Evolutionary conservation across 225 moss, liverwort and hornwort species (phyloP).

Genomic region (Rhytidiadelphus loreus): DNA sequence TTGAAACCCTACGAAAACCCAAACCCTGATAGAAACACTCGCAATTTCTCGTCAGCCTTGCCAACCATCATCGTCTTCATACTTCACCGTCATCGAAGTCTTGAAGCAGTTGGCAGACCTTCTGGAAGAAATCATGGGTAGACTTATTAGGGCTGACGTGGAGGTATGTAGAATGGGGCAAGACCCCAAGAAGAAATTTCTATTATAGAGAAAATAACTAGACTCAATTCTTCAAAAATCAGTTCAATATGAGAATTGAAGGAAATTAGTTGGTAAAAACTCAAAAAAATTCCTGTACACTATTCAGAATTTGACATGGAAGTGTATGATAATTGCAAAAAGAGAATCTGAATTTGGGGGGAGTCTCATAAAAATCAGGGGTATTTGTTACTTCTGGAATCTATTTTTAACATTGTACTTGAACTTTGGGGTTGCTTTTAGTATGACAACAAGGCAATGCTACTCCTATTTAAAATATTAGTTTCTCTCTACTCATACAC

Average conservation of each 20-base stretch:
- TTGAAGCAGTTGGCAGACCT: neutral
- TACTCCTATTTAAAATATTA: neutral
- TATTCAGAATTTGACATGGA: neutral
- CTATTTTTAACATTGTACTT: neutral
- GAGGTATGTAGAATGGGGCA: neutral
- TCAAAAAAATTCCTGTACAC: too few species aligned
- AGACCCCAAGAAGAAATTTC: too few species aligned
- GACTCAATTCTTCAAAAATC: too few species aligned
- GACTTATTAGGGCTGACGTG: neutral
- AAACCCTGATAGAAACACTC: neutral
- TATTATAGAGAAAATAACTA: too few species aligned
- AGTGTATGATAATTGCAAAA: neutral
- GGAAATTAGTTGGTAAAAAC: too few species aligned
- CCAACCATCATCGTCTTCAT: neutral
- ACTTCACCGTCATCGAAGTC: neutral
- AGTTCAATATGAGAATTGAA: too few species aligned
- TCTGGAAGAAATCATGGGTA: neutral
- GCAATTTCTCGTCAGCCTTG: neutral
- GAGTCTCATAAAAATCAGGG: fast-evolving
- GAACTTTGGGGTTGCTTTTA: neutral
- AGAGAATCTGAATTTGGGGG: neutral
- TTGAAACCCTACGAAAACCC: neutral
- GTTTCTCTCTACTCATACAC: neutral
- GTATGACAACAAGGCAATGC: neutral
- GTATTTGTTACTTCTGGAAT: neutral